Conservation (phyloP, 1,284 basidiomycete genomes). For the Chiua sp. region DNA sequence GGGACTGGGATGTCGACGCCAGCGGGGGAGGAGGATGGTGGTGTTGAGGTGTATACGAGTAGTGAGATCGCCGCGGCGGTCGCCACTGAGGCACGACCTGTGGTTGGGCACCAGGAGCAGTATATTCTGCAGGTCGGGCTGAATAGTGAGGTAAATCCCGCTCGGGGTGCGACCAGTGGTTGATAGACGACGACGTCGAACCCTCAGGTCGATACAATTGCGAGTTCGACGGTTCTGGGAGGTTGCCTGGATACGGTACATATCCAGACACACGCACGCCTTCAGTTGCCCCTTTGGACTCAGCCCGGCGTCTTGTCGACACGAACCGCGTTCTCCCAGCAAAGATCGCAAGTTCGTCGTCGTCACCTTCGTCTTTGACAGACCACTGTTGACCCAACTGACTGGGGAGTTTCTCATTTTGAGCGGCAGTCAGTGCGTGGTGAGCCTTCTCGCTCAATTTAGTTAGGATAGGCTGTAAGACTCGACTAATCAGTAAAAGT, state of each 20-base stretch:
- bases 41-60: constrained; percentile 30
- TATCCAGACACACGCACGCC: constrained; percentile 12
- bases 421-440: constrained; percentile 45
- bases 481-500: constrained; percentile 4
- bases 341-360: constrained; percentile 67
- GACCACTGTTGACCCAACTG: constrained; percentile 49
- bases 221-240: constrained; percentile 11
- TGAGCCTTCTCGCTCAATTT: constrained; percentile 63
- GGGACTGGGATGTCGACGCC: constrained; percentile 14
- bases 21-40: constrained; percentile 14
- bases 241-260: neutral
- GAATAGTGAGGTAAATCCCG: constrained; percentile 19
- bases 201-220: constrained; percentile 30
- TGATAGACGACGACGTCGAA: constrained; percentile 13
- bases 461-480: constrained; percentile 53
- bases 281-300: constrained; percentile 14
- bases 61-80: constrained; percentile 34
- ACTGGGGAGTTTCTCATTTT: constrained; percentile 37
- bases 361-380: constrained; percentile 48
- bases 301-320: constrained; percentile 39
- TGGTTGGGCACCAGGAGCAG: constrained; percentile 8
- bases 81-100: constrained; percentile 33
- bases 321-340: constrained; percentile 65
- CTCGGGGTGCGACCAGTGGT: constrained; percentile 23
- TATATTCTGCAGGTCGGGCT: constrained; percentile 13